phyloP scores from a whole-genome alignment of 1,284 basidiomycete species.

The Taiwanofungus camphoratus region DNA sequence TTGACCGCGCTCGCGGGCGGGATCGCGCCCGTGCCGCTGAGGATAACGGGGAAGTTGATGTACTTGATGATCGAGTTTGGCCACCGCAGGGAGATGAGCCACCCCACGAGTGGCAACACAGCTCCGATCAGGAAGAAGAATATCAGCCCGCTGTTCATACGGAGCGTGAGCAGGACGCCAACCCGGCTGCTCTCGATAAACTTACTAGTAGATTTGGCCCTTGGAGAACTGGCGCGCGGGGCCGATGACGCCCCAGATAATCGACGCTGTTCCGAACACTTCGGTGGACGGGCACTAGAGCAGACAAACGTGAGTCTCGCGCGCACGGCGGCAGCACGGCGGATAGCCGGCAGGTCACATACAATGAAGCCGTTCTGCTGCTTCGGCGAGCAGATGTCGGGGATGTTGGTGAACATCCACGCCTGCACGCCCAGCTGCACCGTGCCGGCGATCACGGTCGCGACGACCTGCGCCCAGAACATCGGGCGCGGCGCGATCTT shows the following conservation, averaged over 20 bases:
- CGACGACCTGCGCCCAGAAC: conserved; percentile 44
- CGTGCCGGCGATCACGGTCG: conserved; percentile 42
- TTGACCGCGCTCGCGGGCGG: conserved; percentile 44
- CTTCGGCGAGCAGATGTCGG: conserved; percentile 34
- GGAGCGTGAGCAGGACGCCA: not conserved
- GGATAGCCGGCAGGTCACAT: no score
- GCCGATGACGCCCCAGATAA: conserved; percentile 48
- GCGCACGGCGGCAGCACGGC: no score
- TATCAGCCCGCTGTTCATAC: conserved; percentile 29
- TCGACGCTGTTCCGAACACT: conserved; percentile 38
- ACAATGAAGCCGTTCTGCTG: conserved; percentile 36
- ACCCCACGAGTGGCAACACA: conserved; percentile 36
- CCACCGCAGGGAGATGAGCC: conserved; percentile 35
- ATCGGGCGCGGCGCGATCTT: conserved; percentile 46
- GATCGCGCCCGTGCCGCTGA: conserved; percentile 46
- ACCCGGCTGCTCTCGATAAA: not conserved
- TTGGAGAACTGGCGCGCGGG: conserved; percentile 41
- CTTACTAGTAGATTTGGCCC: conserved; percentile 32
- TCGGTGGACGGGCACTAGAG: conserved; percentile 32
- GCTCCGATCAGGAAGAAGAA: conserved; percentile 58
- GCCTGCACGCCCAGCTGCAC: conserved; percentile 43
- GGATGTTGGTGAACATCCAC: conserved; percentile 48
- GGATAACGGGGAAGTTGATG: conserved; percentile 48
- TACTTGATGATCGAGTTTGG: conserved; percentile 41
- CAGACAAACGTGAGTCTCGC: not conserved